Percentiles rank a stretch among this genome's conserved stretches.
Evolutionary conservation across 345 rosid species (phyloP).

Genomic region (Populus davidiana): DNA sequence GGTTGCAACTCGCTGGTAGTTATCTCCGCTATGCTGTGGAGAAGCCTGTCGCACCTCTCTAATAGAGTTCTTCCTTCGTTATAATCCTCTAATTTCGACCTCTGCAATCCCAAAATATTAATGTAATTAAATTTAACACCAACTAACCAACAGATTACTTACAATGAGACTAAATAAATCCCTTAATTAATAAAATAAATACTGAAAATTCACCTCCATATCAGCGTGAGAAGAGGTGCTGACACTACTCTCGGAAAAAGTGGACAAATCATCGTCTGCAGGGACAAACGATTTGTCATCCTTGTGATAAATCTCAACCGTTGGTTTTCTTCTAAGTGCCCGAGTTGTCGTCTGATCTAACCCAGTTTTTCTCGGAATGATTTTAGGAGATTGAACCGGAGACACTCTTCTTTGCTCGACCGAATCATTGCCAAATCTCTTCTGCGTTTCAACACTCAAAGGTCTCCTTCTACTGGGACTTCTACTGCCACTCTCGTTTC

Average conservation of each 20-base stretch:
- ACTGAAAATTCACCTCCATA: slow-evolving; percentile 43
- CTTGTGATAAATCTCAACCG: slow-evolving; percentile 29
- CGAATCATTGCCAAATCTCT: slow-evolving; percentile 31
- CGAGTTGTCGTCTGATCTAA: slow-evolving; percentile 33
- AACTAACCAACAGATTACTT: not conserved
- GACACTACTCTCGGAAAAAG: slow-evolving; percentile 49
- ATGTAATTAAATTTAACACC: not conserved
- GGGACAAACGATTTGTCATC: slow-evolving; percentile 26
- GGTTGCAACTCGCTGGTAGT: slow-evolving; percentile 72
- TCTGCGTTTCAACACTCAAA: slow-evolving; percentile 38
- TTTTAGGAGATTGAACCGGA: slow-evolving; percentile 48
- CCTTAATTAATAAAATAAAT: not conserved
- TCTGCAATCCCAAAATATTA: slow-evolving; percentile 26
- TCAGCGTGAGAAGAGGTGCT: slow-evolving; percentile 54
- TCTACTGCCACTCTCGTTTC: slow-evolving; percentile 40
- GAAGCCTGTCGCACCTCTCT: slow-evolving; percentile 90
- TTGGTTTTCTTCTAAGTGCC: slow-evolving; percentile 38
- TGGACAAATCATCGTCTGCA: slow-evolving; percentile 54
- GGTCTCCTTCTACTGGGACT: slow-evolving; percentile 54
- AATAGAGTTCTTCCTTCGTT: slow-evolving; percentile 60
- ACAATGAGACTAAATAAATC: not conserved
- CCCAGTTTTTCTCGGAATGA: slow-evolving; percentile 28
- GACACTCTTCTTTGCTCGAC: slow-evolving; percentile 48
- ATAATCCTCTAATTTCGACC: slow-evolving; percentile 52
- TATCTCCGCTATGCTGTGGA: slow-evolving; percentile 85